These are phyloP conservation scores for Chalaropsis thielavioides DNA, from an alignment of 2,329 filamentous ascomycete genomes.

Conservation along the genomic window DNA sequence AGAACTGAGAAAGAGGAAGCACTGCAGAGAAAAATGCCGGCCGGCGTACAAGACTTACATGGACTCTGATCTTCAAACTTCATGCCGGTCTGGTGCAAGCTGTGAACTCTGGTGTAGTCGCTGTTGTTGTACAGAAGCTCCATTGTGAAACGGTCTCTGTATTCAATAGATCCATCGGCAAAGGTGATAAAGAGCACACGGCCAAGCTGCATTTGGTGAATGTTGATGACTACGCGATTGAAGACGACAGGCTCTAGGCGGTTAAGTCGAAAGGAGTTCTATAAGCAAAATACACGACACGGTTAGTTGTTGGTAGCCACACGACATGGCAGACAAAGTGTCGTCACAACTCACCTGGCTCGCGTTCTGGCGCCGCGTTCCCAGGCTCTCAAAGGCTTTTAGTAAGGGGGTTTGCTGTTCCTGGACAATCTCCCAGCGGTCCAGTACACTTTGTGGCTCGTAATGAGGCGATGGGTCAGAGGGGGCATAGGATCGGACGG, in stretches of 20 bases:
- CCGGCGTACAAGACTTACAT: conserved; percentile 36
- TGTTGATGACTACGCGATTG: conserved; percentile 51
- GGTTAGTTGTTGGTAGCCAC: neutral
- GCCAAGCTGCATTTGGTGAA: conserved; percentile 55
- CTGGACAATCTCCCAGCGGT: conserved; percentile 66
- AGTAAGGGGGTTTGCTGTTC: conserved; percentile 54
- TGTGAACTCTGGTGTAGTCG: conserved; percentile 51
- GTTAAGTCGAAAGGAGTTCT: conserved; percentile 34
- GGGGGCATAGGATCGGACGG: conserved; percentile 16
- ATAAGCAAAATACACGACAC: neutral
- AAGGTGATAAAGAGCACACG: conserved; percentile 58
- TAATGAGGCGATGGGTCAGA: conserved; percentile 37
- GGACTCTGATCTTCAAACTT: conserved; percentile 47
- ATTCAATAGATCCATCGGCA: conserved; percentile 68
- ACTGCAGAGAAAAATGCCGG: neutral
- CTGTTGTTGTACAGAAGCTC: conserved; percentile 49
- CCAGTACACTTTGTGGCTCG: conserved; percentile 57
- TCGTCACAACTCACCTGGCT: neutral
- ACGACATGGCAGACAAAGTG: conserved; percentile 17
- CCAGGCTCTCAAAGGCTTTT: conserved; percentile 62
- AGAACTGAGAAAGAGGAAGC: neutral
- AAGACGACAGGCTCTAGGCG: conserved; percentile 53
- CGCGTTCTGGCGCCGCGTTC: conserved; percentile 39
- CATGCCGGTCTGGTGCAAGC: conserved; percentile 65
- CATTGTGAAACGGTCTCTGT: conserved; percentile 63